Conservation (phyloP, 306 rosid species). For the Prosopis cineraria region DNA sequence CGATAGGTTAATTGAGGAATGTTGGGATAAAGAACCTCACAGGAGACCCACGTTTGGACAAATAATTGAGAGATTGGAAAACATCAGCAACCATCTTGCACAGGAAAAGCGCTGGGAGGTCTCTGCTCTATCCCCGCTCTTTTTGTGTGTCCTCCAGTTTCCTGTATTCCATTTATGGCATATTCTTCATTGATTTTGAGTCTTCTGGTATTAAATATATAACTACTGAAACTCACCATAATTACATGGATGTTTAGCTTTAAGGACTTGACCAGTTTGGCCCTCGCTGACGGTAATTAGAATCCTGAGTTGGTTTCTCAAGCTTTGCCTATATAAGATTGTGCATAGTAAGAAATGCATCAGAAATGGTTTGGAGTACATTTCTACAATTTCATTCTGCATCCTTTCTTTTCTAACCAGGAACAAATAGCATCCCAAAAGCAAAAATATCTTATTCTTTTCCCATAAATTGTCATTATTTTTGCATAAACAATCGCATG, state of each 20-base stretch:
- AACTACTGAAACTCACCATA: neutral
- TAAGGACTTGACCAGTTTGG: neutral
- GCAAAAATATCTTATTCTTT: neutral
- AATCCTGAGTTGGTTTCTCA: slow-evolving; percentile 9
- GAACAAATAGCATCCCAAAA: neutral
- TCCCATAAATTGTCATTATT: neutral
- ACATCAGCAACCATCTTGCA: slow-evolving; percentile 32
- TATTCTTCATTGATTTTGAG: slow-evolving; percentile 6
- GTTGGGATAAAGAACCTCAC: slow-evolving; percentile 49
- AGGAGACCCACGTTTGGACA: slow-evolving; percentile 54
- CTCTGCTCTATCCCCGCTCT: neutral
- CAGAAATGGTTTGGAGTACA: neutral
- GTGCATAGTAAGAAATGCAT: neutral
- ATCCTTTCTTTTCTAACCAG: neutral
- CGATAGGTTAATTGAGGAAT: slow-evolving; percentile 51
- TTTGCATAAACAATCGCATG: neutral
- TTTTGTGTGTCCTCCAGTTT: neutral
- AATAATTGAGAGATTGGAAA: slow-evolving; percentile 49
- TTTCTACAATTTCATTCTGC: neutral
- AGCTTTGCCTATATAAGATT: neutral
- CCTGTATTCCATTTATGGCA: neutral
- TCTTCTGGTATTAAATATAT: slow-evolving; percentile 1
- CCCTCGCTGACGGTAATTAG: slow-evolving; percentile 3
- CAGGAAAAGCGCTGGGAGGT: slow-evolving; percentile 49
- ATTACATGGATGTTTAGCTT: neutral